phyloP scores from a whole-genome alignment of 148 eudicot genomes.

The Cornus suecica region DNA sequence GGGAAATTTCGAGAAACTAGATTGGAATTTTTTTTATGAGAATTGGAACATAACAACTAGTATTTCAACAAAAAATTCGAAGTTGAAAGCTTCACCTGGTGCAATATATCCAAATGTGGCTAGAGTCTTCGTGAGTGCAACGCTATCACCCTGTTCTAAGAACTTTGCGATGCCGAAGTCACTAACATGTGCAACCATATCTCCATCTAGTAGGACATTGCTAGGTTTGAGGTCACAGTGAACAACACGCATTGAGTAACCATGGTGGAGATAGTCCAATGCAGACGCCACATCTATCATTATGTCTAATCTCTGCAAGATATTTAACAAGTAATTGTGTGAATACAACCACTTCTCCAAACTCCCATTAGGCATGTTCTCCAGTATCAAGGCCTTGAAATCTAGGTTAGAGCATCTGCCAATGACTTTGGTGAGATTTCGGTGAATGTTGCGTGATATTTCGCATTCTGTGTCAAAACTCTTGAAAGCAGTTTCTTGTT shows the following conservation, averaged over 20 bases:
- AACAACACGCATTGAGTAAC: no score
- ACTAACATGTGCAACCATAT: no score
- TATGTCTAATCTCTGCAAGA: no score
- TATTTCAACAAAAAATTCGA: background rate
- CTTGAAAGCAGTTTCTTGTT: conserved; percentile 4
- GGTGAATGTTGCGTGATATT: background rate
- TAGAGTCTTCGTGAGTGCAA: background rate
- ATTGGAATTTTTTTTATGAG: background rate
- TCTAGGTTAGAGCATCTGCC: conserved; percentile 10
- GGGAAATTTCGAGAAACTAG: no score
- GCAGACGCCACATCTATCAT: no score
- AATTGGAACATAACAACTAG: background rate
- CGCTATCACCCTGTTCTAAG: background rate
- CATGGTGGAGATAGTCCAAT: no score
- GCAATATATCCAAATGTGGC: conserved; percentile 2
- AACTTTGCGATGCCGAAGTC: background rate
- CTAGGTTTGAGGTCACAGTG: no score
- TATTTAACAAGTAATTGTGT: no score
- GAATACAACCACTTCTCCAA: no score
- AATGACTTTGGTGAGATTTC: conserved; percentile 10
- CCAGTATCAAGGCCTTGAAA: no score
- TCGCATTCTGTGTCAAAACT: conserved; percentile 7
- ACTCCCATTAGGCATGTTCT: no score
- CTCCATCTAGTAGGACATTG: no score
- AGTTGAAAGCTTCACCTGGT: background rate